Evolutionary conservation across 768 basidiomycete genomes (phyloP).

Genomic region (Lactifluus echinatus): DNA sequence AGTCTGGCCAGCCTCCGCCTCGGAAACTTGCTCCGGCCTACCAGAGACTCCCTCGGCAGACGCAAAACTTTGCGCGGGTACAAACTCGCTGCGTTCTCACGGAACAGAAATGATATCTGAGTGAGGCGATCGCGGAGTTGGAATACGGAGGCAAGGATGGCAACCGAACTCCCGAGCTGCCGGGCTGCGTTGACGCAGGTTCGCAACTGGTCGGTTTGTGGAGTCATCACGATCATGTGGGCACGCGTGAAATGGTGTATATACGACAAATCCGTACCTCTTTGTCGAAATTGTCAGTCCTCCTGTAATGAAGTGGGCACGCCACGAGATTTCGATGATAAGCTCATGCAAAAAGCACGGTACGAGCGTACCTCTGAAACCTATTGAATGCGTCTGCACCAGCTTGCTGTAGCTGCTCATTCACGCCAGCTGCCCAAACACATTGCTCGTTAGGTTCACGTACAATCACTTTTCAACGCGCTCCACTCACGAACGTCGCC

Average conservation of each 20-base stretch:
- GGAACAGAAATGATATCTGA: conserved; percentile 61
- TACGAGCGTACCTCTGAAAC: conserved; percentile 45
- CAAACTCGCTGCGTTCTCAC: conserved; percentile 64
- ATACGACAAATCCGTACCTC: conserved; percentile 36
- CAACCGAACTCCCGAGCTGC: conserved; percentile 69
- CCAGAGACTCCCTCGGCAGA: conserved; percentile 33
- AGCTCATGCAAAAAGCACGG: background rate
- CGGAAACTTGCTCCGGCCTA: conserved; percentile 30
- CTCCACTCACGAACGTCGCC: conserved; percentile 55
- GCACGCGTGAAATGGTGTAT: conserved; percentile 9
- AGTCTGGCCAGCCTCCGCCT: conserved; percentile 28
- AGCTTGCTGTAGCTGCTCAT: conserved; percentile 57
- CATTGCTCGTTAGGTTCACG: background rate
- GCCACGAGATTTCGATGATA: conserved; percentile 9
- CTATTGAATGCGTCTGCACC: conserved; percentile 58
- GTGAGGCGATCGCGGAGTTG: conserved; percentile 62
- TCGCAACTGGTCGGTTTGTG: conserved; percentile 39
- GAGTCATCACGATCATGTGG: conserved; percentile 1
- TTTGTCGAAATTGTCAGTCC: conserved; percentile 54
- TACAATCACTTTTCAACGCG: background rate
- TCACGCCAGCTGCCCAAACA: conserved; percentile 42
- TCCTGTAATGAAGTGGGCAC: conserved; percentile 29
- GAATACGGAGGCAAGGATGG: conserved; percentile 65
- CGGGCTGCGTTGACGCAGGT: conserved; percentile 74
- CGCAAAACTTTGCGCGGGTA: conserved; percentile 59